Conservation (phyloP, 176 grass and related monocot species). For the Oryza punctata region DNA sequence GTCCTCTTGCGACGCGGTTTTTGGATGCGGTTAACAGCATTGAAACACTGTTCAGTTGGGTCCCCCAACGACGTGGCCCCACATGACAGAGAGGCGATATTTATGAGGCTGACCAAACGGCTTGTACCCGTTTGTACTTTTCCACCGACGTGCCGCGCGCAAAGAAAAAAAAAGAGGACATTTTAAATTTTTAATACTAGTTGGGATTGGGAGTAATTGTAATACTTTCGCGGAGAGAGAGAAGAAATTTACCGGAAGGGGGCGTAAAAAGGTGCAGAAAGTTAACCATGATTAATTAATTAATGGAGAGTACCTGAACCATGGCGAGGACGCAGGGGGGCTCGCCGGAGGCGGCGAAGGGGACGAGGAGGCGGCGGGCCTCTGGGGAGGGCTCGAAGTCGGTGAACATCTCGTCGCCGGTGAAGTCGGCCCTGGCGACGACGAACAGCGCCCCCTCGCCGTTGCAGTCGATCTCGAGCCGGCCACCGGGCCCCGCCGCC, state of each 20-base stretch:
- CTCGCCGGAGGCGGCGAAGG: conserved; percentile 49
- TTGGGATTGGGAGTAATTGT: no score
- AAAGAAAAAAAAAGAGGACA: not conserved
- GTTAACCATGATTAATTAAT: not conserved
- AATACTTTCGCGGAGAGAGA: no score
- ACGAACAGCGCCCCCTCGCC: conserved; percentile 64
- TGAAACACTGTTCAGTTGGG: not conserved
- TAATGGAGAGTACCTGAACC: conserved; percentile 40
- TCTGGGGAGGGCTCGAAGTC: conserved; percentile 63
- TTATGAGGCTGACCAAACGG: not conserved
- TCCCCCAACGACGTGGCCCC: not conserved
- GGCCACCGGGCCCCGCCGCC: not conserved
- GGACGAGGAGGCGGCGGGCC: conserved; percentile 55
- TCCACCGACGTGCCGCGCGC: conserved; percentile 6
- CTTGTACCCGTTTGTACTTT: not conserved
- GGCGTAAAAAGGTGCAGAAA: no score
- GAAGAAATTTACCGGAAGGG: not conserved
- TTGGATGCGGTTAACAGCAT: not conserved
- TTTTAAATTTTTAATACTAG: no score
- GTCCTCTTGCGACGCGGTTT: not conserved
- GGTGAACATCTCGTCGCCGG: conserved; percentile 46
- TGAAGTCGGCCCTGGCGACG: conserved; percentile 46
- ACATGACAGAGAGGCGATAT: not conserved
- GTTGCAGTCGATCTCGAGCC: conserved; percentile 62
- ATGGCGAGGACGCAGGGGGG: conserved; percentile 62